Conservation (phyloP, 1,284 basidiomycete genomes). For the Boletellus deceptivus region DNA sequence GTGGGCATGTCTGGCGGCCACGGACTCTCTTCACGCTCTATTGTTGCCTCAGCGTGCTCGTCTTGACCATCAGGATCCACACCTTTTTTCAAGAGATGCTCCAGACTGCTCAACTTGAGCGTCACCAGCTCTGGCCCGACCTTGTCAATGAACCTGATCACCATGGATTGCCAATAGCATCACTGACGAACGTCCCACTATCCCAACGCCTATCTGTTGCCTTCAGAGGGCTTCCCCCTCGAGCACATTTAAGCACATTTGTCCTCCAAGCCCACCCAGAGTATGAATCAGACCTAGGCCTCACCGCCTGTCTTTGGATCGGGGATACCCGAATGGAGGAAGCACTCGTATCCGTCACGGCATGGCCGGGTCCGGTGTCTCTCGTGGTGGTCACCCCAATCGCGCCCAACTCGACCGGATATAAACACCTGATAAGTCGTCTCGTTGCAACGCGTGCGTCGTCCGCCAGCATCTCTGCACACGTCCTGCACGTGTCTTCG, state of each 20-base stretch:
- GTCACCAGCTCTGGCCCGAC: neutral
- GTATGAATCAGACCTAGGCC: slow-evolving; percentile 12
- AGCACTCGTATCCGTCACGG: slow-evolving; percentile 34
- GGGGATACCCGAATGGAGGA: slow-evolving; percentile 36
- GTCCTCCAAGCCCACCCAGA: slow-evolving; percentile 16
- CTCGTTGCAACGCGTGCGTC: slow-evolving; percentile 19
- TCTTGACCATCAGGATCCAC: slow-evolving; percentile 34
- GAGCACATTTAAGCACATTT: slow-evolving; percentile 29
- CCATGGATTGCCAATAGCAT: slow-evolving; percentile 7
- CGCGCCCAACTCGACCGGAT: slow-evolving; percentile 31
- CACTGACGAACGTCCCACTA: slow-evolving; percentile 24
- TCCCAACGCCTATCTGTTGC: slow-evolving; percentile 22
- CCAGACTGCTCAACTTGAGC: neutral
- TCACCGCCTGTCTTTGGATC: slow-evolving; percentile 56
- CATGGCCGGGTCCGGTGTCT: slow-evolving; percentile 58
- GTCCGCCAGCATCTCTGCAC: slow-evolving; percentile 38
- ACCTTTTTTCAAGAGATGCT: slow-evolving; percentile 6
- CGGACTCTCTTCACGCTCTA: slow-evolving; percentile 41
- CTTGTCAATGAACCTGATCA: neutral
- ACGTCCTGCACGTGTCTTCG: slow-evolving; percentile 48
- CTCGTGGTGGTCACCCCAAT: slow-evolving; percentile 47
- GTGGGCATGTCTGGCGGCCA: slow-evolving; percentile 28
- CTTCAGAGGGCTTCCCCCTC: slow-evolving; percentile 19
- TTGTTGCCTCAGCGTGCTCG: slow-evolving; percentile 39
- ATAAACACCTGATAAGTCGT: slow-evolving; percentile 29